Evolutionary conservation across 495 filamentous ascomycete genomes (phyloP), one percentile per base, ranked within the genome.

Genomic region (Copromyces sp.): DNA sequence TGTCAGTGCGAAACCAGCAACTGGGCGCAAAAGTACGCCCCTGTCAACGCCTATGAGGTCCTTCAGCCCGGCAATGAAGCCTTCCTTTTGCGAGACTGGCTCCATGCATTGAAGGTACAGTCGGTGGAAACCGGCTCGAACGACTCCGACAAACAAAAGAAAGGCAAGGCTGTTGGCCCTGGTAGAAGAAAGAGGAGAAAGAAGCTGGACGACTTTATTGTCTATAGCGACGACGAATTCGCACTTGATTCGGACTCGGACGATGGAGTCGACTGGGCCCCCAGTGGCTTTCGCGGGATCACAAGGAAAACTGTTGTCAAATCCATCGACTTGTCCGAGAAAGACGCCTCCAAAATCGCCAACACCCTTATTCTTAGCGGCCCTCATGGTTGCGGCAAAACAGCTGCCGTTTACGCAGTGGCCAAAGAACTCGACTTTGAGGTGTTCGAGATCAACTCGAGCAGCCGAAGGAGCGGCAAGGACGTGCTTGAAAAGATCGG

Each of bases 341-440:
- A 87, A 80, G 82, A 84, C 3, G 70, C 76, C 6, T 75, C 68
- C 9, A 85, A 82, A 68, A 76, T 87, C 17, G 81, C 81, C 16
- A 90, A 90, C 73, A 88, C 90, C 3, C 88, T 97, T 38, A 81
- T 99, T 7, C 85, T 99, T 39, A 98, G 94, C 78, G 96, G 96
- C 6, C 94, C 95, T 2, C 83, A 89, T 71, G 96, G 96, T 3
- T 97, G 91, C 78, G 96, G 96, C 9, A 99, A 99, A 81, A 96
- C 94, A 14, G 94, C 96, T 17, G 89, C 93, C 1, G 90, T 97
- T 0, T 94, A 97, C 81, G 96, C 96, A 5, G 92, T 94, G n/a
- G 95, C 96, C 3, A 95, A 94, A 76, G 95, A 99, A 83, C 87
- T 97, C 32, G 95, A 90, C 29, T 98, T 95, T 79, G 93, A 97